These are phyloP conservation scores for Achaetomiella virescens DNA, from an alignment of 495 filamentous ascomycete genomes.

Conservation along the genomic window DNA sequence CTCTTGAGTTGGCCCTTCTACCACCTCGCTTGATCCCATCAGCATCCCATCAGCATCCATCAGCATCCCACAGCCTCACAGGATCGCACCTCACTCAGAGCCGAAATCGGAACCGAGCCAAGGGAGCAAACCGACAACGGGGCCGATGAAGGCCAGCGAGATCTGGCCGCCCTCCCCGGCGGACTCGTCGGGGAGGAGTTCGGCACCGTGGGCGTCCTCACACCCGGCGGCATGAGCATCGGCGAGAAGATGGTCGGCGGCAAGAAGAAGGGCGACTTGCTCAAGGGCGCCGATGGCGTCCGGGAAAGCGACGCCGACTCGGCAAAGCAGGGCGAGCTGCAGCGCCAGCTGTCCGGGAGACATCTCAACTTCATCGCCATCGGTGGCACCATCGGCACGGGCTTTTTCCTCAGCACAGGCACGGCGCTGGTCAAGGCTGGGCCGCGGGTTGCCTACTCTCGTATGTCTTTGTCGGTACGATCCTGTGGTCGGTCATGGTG, in stretches of 20 bases:
- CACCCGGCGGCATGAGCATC: not conserved
- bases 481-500: constrained; percentile 56
- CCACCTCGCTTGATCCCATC: not conserved
- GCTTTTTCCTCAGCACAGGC: constrained; percentile 68
- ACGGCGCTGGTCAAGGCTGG: constrained; percentile 55
- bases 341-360: constrained; percentile 34
- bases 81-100: not conserved
- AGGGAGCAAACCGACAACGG: not conserved
- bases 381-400: constrained; percentile 73
- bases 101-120: not conserved
- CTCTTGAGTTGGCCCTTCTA: not conserved
- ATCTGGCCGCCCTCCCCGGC: not conserved
- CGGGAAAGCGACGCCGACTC: constrained; percentile 10
- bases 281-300: not conserved
- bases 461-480: constrained; percentile 61
- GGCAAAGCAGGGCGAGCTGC: constrained; percentile 20
- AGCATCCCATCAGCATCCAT: not conserved
- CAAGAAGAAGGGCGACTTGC: not conserved
- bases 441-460: constrained; percentile 63
- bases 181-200: constrained; percentile 7
- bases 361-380: constrained; percentile 57
- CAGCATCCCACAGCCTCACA: no score
- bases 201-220: not conserved
- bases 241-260: constrained; percentile 4
- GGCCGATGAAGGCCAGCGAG: constrained; percentile 1